A percentile compares a stretch with the other conserved stretches of the same genome.
These are phyloP conservation scores for Chytriomyces hyalinus DNA, from an alignment of 192 early-diverging fungal genomes.

Conservation along the genomic window DNA sequence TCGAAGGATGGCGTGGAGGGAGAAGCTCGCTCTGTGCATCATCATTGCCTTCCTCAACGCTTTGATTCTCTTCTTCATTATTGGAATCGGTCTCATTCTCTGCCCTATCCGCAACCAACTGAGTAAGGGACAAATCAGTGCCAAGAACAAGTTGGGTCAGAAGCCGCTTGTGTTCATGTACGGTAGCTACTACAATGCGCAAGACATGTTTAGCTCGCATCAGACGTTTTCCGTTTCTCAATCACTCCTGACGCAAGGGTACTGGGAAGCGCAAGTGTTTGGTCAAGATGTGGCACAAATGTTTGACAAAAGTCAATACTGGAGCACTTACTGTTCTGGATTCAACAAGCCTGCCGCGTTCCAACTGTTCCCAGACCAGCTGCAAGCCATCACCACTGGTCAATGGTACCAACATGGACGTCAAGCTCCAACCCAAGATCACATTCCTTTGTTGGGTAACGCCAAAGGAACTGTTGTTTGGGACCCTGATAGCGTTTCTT, in stretches of 20 bases:
- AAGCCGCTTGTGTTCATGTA: slow-evolving; percentile 54
- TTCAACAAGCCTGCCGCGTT: slow-evolving; percentile 45
- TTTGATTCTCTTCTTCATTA: slow-evolving; percentile 83
- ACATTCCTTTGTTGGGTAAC: slow-evolving; percentile 28
- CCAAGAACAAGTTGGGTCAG: slow-evolving; percentile 22
- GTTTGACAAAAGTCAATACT: slow-evolving; percentile 44
- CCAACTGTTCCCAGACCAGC: slow-evolving; percentile 14
- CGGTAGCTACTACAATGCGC: slow-evolving; percentile 51
- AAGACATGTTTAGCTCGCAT: slow-evolving; percentile 18
- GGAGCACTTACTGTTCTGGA: slow-evolving; percentile 41
- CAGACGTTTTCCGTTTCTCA: neutral
- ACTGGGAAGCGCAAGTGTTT: slow-evolving; percentile 45
- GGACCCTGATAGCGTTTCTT: slow-evolving; percentile 32
- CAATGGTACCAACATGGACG: slow-evolving; percentile 40
- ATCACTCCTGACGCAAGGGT: slow-evolving; percentile 1
- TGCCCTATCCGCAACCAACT: slow-evolving; percentile 76
- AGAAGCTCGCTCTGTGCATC: slow-evolving; percentile 92
- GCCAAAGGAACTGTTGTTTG: slow-evolving; percentile 53
- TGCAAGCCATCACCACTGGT: neutral
- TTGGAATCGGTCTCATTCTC: slow-evolving; percentile 68
- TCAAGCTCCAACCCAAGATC: slow-evolving; percentile 23
- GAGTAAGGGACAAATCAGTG: slow-evolving; percentile 52
- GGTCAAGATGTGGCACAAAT: slow-evolving; percentile 52
- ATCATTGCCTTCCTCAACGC: slow-evolving; percentile 83
- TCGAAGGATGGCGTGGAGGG: slow-evolving; percentile 95